Evolutionary conservation across 2,329 filamentous ascomycete species (phyloP), one percentile per base, ranked within the genome.

Genomic region (Plectosphaerella sp.): DNA sequence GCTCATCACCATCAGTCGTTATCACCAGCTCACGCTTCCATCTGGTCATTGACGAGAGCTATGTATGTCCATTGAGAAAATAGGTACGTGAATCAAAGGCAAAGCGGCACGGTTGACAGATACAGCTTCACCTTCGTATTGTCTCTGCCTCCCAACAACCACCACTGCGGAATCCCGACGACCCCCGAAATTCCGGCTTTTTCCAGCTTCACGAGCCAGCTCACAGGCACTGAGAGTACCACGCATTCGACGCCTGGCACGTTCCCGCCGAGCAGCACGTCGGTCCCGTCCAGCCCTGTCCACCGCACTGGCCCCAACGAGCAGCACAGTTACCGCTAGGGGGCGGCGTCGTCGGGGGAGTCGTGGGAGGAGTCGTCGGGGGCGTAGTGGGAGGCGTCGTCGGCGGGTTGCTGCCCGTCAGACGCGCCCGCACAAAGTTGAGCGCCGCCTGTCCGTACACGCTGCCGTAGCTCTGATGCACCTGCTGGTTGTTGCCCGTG

Each of bases 221-320:
- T 33, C 28, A 33, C 70, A 22, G 77, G 79, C 56, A 84, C 56
- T 84, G 80, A 76, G 74, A 84, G 61, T 85, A 86, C 63, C 77
- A 58, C 33, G 51, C 41, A 28, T 55, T 59, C 22, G 56, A 54
- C 3, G 47, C 56, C n/a, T 47, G 43, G 46, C 56, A 59, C 1
- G 46, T 50, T 55, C 62, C 64, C 16, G 57, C 39, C 20, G 47
- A 59, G 39, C 63, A 66, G 18, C 52, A 50, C 5, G 60, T 64
- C 20, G 58, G 48, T 9, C 62, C 64, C 20, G 52, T 59, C 46
- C 48, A 65, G 48, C 54, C 49, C 2, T 47, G 55, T 14, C 64
- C 63, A 22, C 62, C 62, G 20, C 63, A 66, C 49, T 65, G 63
- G 15, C 56, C 51, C 50, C 54, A 61, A n/a, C 20, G 35, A 36